A percentile compares a stretch with the other conserved stretches of the same genome.
These are phyloP conservation scores for Xylariaceae sp. DNA, from an alignment of 2,329 filamentous ascomycete genomes.

Conservation along the genomic window DNA sequence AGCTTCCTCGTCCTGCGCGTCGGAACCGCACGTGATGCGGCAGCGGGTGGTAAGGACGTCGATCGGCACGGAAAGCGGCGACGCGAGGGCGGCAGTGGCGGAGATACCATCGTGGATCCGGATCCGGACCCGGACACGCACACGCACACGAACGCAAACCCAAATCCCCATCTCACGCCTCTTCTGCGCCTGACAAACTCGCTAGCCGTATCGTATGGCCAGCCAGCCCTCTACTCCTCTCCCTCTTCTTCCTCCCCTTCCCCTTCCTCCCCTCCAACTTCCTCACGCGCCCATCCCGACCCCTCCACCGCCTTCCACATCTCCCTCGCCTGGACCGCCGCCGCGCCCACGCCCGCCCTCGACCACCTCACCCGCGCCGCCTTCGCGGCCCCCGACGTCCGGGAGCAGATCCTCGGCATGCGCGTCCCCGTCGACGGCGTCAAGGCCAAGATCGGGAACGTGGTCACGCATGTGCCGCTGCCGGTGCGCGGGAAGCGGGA, in stretches of 20 bases:
- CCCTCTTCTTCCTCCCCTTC: not conserved
- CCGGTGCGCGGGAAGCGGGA: constrained; percentile 10
- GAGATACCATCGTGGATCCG: not conserved
- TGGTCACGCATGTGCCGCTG: constrained; percentile 50
- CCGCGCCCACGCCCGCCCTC: constrained; percentile 33
- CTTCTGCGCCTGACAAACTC: constrained; percentile 67
- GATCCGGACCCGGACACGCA: not conserved
- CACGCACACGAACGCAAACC: too few relatives aligned
- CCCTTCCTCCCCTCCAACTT: constrained; percentile 9
- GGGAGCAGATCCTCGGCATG: constrained; percentile 27
- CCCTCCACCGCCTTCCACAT: constrained; percentile 66
- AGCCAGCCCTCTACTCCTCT: constrained; percentile 65
- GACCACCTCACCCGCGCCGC: not conserved
- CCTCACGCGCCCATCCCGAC: constrained; percentile 1
- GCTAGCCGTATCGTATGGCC: constrained; percentile 53
- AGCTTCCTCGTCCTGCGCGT: constrained; percentile 81
- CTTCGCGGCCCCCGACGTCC: not conserved
- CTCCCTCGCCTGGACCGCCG: constrained; percentile 81
- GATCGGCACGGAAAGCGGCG: not conserved
- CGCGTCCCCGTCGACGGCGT: constrained; percentile 54
- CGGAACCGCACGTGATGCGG: too few relatives aligned
- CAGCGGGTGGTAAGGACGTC: too few relatives aligned
- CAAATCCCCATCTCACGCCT: constrained; percentile 50
- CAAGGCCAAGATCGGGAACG: constrained; percentile 73
- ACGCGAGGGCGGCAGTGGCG: not conserved